A percentile compares a stretch with the other conserved stretches of the same genome.
phyloP scores from a whole-genome alignment of 2,329 filamentous ascomycete genomes.

The Stagonosporopsis tanaceti region DNA sequence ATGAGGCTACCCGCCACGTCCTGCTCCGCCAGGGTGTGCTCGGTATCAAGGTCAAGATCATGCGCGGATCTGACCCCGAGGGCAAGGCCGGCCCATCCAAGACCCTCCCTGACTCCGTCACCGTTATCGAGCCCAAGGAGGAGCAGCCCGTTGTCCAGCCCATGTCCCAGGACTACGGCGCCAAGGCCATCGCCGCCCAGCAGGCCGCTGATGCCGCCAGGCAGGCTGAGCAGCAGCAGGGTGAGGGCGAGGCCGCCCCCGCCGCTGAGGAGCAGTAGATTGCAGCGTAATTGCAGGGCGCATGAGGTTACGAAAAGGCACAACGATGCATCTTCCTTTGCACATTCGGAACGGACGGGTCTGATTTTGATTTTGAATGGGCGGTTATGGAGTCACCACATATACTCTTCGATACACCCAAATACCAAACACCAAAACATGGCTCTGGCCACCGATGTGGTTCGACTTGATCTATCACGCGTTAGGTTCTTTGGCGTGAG shows the following conservation, averaged over 20 bases:
- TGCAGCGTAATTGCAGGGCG: conserved; percentile 33
- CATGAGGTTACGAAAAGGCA: conserved; percentile 44
- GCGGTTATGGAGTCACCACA: conserved; percentile 40
- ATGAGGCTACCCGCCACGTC: conserved; percentile 97
- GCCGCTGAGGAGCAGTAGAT: conserved; percentile 44
- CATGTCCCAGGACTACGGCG: conserved; percentile 97
- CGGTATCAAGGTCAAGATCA: conserved; percentile 99
- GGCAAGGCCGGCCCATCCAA: conserved; percentile 98
- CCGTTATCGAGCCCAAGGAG: conserved; percentile 99
- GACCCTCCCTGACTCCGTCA: conserved; percentile 96
- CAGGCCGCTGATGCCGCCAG: conserved; percentile 71
- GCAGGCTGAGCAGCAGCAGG: conserved; percentile 65
- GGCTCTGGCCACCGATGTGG: conserved; percentile 33
- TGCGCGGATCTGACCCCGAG: conserved; percentile 99
- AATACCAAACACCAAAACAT: conserved; percentile 38
- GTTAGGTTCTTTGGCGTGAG: not conserved
- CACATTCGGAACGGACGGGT: conserved; percentile 40
- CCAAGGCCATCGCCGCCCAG: conserved; percentile 78
- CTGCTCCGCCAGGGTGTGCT: conserved; percentile 99
- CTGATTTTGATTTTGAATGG: conserved; percentile 36
- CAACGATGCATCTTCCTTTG: conserved; percentile 44
- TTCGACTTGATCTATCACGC: conserved; percentile 2
- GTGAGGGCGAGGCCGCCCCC: conserved; percentile 56
- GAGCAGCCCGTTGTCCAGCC: conserved; percentile 95
- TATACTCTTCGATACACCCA: conserved; percentile 44